Conservation (phyloP, 495 filamentous ascomycete genomes). For the Penicillium flavigenum region DNA sequence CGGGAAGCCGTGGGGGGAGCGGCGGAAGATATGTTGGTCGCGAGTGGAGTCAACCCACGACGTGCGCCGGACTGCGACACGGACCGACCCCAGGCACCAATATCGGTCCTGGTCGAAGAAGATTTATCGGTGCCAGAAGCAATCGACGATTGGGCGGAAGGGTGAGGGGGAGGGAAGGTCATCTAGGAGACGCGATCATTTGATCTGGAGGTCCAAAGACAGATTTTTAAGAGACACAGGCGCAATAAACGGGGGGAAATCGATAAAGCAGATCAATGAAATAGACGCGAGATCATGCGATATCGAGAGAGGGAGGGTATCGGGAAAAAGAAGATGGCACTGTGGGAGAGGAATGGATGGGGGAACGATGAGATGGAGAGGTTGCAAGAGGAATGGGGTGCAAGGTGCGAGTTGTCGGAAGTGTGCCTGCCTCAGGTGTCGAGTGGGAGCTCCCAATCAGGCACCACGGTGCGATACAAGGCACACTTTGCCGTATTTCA, state of each 20-base stretch:
- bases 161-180: slow-evolving; percentile 62
- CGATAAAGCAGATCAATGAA: slow-evolving; percentile 24
- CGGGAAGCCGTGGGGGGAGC: slow-evolving; percentile 48
- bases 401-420: slow-evolving; percentile 33
- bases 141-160: slow-evolving; percentile 62
- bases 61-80: slow-evolving; percentile 57
- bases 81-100: slow-evolving; percentile 61
- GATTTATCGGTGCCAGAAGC: slow-evolving; percentile 58
- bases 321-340: slow-evolving; percentile 20
- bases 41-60: slow-evolving; percentile 62
- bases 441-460: slow-evolving; percentile 24
- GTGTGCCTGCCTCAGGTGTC: slow-evolving; percentile 28
- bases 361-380: slow-evolving; percentile 26
- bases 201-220: slow-evolving; percentile 48
- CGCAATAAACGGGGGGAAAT: slow-evolving; percentile 23
- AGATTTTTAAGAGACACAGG: slow-evolving; percentile 42
- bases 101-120: slow-evolving; percentile 56
- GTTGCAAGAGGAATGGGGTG: slow-evolving; percentile 28
- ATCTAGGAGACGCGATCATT: slow-evolving; percentile 65
- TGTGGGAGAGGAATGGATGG: slow-evolving; percentile 26
- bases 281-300: slow-evolving; percentile 14
- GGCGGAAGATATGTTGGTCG: slow-evolving; percentile 53
- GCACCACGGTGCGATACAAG: neutral
- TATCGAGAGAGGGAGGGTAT: slow-evolving; percentile 14
- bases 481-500: neutral